These are phyloP conservation scores for Paramecium tetraurelia DNA, from an alignment of 73 alveolate genomes.

Conservation along the genomic window DNA sequence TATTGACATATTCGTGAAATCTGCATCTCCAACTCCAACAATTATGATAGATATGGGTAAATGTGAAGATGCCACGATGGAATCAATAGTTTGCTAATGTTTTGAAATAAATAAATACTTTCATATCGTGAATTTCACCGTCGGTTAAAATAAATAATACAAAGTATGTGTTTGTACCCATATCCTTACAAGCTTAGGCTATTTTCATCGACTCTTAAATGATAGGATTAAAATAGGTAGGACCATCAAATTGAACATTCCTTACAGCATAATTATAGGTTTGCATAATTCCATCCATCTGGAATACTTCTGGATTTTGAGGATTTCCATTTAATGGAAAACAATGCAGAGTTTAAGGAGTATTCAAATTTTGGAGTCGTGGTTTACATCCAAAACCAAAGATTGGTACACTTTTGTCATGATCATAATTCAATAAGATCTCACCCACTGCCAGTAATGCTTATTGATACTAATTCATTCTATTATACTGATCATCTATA, in stretches of 20 bases:
- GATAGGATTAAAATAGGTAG: conserved; percentile 79
- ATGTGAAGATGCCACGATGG: conserved; percentile 74
- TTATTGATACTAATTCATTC: conserved; percentile 72
- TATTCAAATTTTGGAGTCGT: conserved; percentile 51
- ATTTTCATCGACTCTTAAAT: conserved; percentile 66
- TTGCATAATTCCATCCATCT: conserved; percentile 75
- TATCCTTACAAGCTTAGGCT: conserved; percentile 59
- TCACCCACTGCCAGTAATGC: conserved; percentile 77
- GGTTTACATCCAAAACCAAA: conserved; percentile 86
- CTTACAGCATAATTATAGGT: conserved; percentile 69
- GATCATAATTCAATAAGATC: conserved; percentile 80
- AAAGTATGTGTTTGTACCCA: conserved; percentile 68
- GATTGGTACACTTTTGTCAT: conserved; percentile 79
- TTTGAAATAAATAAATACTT: conserved; percentile 59
- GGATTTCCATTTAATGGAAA: conserved; percentile 73
- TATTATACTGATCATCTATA: conserved; percentile 52
- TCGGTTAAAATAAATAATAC: conserved; percentile 92
- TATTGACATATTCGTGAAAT: conserved; percentile 73
- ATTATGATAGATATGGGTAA: conserved; percentile 85
- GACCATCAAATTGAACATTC: conserved; percentile 75
- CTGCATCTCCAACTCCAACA: conserved; percentile 87
- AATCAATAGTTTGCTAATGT: not conserved
- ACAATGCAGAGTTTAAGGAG: conserved; percentile 67
- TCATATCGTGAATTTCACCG: conserved; percentile 94
- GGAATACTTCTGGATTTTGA: conserved; percentile 64